Evolutionary conservation across 2,329 filamentous ascomycete genomes (phyloP).

Genomic region (Madurella fahalii): DNA sequence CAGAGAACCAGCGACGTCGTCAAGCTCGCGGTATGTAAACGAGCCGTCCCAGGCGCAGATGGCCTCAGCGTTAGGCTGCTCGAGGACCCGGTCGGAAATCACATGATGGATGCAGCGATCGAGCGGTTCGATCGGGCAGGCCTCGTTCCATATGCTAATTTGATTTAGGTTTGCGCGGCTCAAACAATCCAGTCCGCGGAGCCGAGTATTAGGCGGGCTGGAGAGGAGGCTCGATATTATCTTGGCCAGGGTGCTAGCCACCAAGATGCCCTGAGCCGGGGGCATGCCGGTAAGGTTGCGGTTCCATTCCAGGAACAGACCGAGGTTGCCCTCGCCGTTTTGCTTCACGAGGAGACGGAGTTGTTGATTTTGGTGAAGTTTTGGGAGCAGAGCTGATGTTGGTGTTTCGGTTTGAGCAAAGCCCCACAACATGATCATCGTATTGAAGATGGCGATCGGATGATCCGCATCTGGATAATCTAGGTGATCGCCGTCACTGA

Average conservation of each 20-base stretch:
- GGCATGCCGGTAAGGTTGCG: slow-evolving; percentile 15
- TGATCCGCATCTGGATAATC: background rate
- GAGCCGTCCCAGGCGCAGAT: slow-evolving; percentile 49
- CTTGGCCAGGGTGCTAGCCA: slow-evolving; percentile 20
- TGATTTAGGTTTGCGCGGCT: slow-evolving; percentile 36
- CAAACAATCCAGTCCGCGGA: slow-evolving; percentile 14
- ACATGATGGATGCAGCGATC: slow-evolving; percentile 45
- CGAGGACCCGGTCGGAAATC: slow-evolving; percentile 36
- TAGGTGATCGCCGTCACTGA: background rate
- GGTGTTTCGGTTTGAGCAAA: slow-evolving; percentile 1
- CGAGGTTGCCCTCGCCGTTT: background rate
- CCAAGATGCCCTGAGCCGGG: slow-evolving; percentile 13
- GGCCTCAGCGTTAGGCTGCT: slow-evolving; percentile 38
- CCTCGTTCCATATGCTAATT: slow-evolving; percentile 38
- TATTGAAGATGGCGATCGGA: slow-evolving; percentile 15
- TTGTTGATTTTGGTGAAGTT: slow-evolving; percentile 12
- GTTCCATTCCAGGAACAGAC: slow-evolving; percentile 22
- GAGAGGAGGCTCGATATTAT: slow-evolving; percentile 18
- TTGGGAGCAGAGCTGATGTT: background rate
- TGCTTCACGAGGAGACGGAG: slow-evolving; percentile 19
- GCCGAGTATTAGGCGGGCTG: slow-evolving; percentile 3
- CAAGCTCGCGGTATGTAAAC: slow-evolving; percentile 44
- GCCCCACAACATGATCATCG: slow-evolving; percentile 18
- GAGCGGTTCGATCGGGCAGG: slow-evolving; percentile 36
- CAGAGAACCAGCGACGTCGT: slow-evolving; percentile 35